phyloP scores from a whole-genome alignment of 2,329 filamentous ascomycete species.

The Oidium heveae region DNA sequence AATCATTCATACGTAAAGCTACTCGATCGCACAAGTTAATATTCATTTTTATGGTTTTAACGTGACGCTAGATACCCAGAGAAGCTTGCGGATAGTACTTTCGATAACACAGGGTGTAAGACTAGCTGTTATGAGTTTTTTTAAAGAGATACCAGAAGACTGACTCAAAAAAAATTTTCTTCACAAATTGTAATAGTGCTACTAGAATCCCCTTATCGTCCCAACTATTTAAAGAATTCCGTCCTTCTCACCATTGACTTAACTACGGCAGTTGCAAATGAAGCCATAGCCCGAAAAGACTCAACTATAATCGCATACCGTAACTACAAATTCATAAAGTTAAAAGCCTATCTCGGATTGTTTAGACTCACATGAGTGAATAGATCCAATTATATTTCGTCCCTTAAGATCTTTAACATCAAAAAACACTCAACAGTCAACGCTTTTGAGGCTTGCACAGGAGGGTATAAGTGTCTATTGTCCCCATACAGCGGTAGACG shows the following conservation, averaged over 20 bases:
- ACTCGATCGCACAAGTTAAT: background rate
- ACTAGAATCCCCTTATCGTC: conserved; percentile 40
- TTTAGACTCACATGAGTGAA: conserved; percentile 1
- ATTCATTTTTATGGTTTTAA: background rate
- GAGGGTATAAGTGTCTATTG: conserved; percentile 87
- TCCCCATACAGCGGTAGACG: conserved; percentile 86
- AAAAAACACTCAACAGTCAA: conserved; percentile 63
- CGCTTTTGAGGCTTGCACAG: conserved; percentile 56
- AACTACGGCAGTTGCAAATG: conserved; percentile 66
- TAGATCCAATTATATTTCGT: conserved; percentile 91
- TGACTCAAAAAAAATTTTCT: background rate
- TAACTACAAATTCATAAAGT: conserved; percentile 17
- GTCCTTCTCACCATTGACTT: conserved; percentile 75
- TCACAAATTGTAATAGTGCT: conserved; percentile 22
- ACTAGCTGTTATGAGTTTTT: background rate
- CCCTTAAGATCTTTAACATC: conserved; percentile 74
- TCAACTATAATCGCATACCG: conserved; percentile 78
- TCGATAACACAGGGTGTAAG: conserved; percentile 76
- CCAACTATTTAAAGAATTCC: conserved; percentile 33
- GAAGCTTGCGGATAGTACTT: conserved; percentile 64
- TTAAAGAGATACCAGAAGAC: no score
- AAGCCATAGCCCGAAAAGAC: conserved; percentile 54
- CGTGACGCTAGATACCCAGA: conserved; percentile 50
- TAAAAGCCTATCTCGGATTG: background rate
- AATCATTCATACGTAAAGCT: no score